These are phyloP conservation scores for Escovopsis sp. DNA, from an alignment of 2,329 filamentous ascomycete genomes.

Conservation along the genomic window DNA sequence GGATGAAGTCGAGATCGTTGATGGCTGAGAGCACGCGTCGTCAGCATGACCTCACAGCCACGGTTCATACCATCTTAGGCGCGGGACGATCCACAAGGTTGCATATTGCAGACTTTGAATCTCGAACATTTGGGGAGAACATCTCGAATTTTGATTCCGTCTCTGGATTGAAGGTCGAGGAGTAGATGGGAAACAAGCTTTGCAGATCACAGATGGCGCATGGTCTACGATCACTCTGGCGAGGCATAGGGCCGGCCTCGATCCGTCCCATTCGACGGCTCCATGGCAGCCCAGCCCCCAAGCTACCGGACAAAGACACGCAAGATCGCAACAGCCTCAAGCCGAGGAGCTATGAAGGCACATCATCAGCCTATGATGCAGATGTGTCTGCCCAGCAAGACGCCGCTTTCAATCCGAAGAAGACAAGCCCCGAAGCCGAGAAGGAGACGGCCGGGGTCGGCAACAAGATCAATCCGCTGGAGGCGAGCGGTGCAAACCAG, in stretches of 20 bases:
- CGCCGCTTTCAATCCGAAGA: conserved; percentile 53
- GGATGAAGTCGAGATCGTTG: too few relatives aligned
- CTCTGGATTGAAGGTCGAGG: too few relatives aligned
- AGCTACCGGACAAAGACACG: conserved; percentile 32
- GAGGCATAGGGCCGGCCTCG: conserved; percentile 3
- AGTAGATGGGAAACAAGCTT: neutral
- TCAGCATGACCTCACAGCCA: too few relatives aligned
- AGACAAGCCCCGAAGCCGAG: conserved; percentile 52
- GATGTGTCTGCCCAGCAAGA: conserved; percentile 38
- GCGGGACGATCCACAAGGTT: too few relatives aligned
- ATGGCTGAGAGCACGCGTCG: too few relatives aligned
- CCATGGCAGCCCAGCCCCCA: conserved; percentile 16
- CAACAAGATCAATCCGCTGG: conserved; percentile 18
- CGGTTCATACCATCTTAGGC: too few relatives aligned
- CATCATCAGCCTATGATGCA: conserved; percentile 51
- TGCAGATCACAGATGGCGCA: conserved; percentile 5
- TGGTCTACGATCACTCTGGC: conserved; percentile 8
- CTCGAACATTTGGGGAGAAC: too few relatives aligned
- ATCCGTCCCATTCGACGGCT: conserved; percentile 12
- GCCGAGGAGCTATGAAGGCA: conserved; percentile 50
- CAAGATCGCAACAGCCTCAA: conserved; percentile 49
- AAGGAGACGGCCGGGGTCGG: conserved; percentile 26
- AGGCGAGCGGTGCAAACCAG: conserved; percentile 30
- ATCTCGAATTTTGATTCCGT: too few relatives aligned
- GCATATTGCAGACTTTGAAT: too few relatives aligned